Base-by-base conservation (phyloP, 176 grass and related monocot species). In the Zea luxurians region DNA sequence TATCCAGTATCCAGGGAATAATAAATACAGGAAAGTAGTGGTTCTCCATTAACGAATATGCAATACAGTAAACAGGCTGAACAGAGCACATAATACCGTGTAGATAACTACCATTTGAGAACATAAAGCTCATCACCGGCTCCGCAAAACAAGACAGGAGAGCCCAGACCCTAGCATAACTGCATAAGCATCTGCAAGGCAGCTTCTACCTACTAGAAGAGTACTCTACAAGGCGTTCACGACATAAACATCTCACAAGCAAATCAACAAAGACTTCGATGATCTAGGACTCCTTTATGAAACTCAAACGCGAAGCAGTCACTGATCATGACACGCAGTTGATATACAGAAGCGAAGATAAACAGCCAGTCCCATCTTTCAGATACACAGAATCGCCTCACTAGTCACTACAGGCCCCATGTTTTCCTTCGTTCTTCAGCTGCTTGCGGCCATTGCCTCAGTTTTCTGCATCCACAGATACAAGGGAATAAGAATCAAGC, bases 401-500 rank as follows among this genome's bases (percentile, higher is more conserved):
- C 37, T 75, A 76, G 27, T 27, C 27, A 27, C 27, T 27, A 27
- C 57, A 76, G 76, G 77, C 57, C 57, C 64, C 71, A 42, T 61
- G 64, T 70, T 76, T 71, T 49, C 65, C 82, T 64, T 48, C 11
- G 17, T 21, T 48, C 71, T 84, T 44, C 77, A 36, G 64, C 38
- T 80, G 77, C 41, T 57, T 59, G 13, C 13, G 4, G 10, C 55
- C 72, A 65, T 55, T 18, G 16, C 47, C 55, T 88, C 82, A 88
- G 59, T 84, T 84, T 43, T 88, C 86, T 88, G 82, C 82, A 76
- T 66, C n/a, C 53, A 66, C 13, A 17, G 64, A 66, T 48, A 77
- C 35, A 57, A 16, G 0, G 0, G 46, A 64, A 83, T 88, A 34
- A 84, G 37, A 73, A 68, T 80, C 10, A 36, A 43, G 11, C 3